phyloP scores from a whole-genome alignment of 2,329 filamentous ascomycete species.

The Calonectria pseudoreteaudii region DNA sequence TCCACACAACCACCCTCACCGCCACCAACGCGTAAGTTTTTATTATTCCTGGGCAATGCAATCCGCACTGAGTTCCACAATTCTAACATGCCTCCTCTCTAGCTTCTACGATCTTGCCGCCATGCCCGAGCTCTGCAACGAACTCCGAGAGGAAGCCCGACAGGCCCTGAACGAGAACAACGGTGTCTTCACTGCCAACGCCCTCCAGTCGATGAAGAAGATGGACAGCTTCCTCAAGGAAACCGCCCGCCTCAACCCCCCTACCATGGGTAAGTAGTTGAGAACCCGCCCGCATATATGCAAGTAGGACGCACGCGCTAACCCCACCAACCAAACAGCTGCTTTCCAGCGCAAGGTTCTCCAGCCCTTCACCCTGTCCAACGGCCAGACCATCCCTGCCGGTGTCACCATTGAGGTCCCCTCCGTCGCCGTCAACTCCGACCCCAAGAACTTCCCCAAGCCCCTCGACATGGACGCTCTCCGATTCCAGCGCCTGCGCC shows the following conservation, averaged over 20 bases:
- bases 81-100: neutral
- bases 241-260: conserved; percentile 48
- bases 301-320: neutral
- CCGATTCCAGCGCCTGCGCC: conserved; percentile 56
- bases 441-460: conserved; percentile 49
- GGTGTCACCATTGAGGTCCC: conserved; percentile 58
- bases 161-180: conserved; percentile 50
- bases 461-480: conserved; percentile 55
- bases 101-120: conserved; percentile 64
- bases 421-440: conserved; percentile 49
- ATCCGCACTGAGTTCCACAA: neutral
- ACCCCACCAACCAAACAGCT: conserved; percentile 30
- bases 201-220: conserved; percentile 53
- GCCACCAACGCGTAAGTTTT: conserved; percentile 55
- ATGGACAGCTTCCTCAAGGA: conserved; percentile 56
- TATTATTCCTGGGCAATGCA: rapidly evolving
- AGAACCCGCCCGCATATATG: neutral
- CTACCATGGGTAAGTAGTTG: conserved; percentile 48
- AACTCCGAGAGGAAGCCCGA: conserved; percentile 63
- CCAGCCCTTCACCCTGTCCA: conserved; percentile 63
- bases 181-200: conserved; percentile 49
- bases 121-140: conserved; percentile 61
- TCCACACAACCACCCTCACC: conserved; percentile 62
- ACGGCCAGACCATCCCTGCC: conserved; percentile 62
- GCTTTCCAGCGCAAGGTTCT: conserved; percentile 64